phyloP scores from a whole-genome alignment of 257 asterid species.

The Solanum lycopersicoides region DNA sequence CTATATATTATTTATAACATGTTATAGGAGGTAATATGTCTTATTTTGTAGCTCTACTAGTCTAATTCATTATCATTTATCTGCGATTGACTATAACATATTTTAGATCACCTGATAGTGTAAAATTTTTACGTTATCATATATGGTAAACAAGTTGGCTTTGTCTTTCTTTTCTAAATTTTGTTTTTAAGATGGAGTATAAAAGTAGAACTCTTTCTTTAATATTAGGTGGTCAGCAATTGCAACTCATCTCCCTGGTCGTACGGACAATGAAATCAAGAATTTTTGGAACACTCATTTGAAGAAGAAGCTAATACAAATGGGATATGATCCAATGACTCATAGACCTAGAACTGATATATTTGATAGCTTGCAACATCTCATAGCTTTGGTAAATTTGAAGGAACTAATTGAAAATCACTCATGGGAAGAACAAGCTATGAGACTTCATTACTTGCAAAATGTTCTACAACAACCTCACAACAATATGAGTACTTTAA shows the following conservation, averaged over 20 bases:
- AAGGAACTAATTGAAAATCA: constrained; percentile 34
- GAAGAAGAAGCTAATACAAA: constrained; percentile 46
- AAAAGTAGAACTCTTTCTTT: neutral
- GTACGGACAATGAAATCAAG: constrained; percentile 17
- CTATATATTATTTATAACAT: too few relatives aligned
- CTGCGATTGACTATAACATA: neutral
- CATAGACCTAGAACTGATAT: constrained; percentile 52
- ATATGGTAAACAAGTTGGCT: neutral
- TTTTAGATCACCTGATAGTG: neutral
- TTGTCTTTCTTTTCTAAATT: accelerated
- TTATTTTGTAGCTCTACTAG: neutral
- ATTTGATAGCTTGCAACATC: constrained; percentile 38
- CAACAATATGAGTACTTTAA: neutral
- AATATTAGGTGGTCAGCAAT: constrained; percentile 53
- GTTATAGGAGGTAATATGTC: neutral
- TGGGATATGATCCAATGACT: constrained; percentile 68
- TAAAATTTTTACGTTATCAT: neutral
- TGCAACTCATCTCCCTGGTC: constrained; percentile 49
- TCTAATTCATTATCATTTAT: neutral
- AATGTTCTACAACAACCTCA: constrained; percentile 18
- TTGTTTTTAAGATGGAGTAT: neutral
- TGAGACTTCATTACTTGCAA: constrained; percentile 33
- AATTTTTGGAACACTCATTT: constrained; percentile 64
- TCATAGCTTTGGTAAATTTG: constrained; percentile 47
- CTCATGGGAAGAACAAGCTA: constrained; percentile 40